Evolutionary conservation across 192 early-diverging fungal genomes (phyloP), one percentile per base, ranked within the genome.

Genomic region (Gigaspora rosea): DNA sequence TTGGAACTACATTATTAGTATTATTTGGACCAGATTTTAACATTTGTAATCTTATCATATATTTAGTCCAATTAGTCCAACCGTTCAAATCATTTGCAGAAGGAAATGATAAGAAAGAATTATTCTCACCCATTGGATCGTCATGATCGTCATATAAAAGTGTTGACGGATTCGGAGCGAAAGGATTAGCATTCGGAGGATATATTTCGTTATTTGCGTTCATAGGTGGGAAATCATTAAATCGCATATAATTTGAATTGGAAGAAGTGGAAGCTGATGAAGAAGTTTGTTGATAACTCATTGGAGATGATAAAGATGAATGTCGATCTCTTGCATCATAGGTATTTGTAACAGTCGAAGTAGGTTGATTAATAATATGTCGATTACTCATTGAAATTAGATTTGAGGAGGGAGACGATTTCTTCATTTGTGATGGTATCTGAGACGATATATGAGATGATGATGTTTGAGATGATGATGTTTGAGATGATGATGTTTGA

Each of bases 141-240:
- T 75, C 74, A 52, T 27, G 46, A 20, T 57, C n/a, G 35, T 64
- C 59, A 65, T 64, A 75, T 33, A 64, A 35, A 41, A 41, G 41
- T 35, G 64, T 33, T 3, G 61, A 32, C 20, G 27, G 8, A 46
- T 74, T 56, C 10, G 62, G 15, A 50, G 48, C n/a, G 49, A 75
- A 75, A 58, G 49, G 27, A 64, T 75, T 47, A 12, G 74, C 61
- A 52, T 75, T 75, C 32, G 41, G 59, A 7, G 74, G 61, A 64
- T 64, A 75, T 6, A 65, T 51, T 50, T 10, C 73, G 47, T 46
- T 33, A 48, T 62, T 41, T 41, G 7, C 46, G 11, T 22, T 51
- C 18, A 35, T 35, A 18, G 64, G 49, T 15, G 64, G 49, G 12
- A 51, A 57, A 16, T 62, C 47, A 3, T 16, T 35, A 11, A 51